Percentiles rank a stretch among this genome's conserved stretches.
phyloP scores from a whole-genome alignment of 139 green algal genomes.

The Auxenochlorella protothecoides region DNA sequence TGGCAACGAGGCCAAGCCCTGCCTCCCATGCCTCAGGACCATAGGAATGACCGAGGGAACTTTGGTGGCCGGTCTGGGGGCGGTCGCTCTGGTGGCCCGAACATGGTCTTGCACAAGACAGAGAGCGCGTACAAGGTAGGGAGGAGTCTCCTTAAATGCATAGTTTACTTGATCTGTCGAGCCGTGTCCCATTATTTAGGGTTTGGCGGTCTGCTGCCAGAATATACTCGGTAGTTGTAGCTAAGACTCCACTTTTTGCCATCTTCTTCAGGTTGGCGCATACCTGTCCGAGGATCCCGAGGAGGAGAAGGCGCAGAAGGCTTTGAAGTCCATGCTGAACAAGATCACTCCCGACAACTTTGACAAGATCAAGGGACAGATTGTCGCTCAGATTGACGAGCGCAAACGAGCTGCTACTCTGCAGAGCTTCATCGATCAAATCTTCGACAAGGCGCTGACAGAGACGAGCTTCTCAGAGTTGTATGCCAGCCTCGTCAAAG shows the following conservation, averaged over 20 bases:
- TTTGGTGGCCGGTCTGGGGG: conserved; percentile 22
- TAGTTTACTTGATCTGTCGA: too few species aligned
- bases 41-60: conserved; percentile 8
- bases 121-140: conserved; percentile 37
- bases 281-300: conserved; percentile 64
- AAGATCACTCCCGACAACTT: conserved; percentile 99
- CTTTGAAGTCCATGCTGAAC: conserved; percentile 90
- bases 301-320: conserved; percentile 84
- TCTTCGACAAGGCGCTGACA: conserved; percentile 97
- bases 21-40: conserved; percentile 26
- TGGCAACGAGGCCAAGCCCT: conserved; percentile 40
- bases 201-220: neutral
- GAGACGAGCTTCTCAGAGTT: conserved; percentile 91
- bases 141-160: too few species aligned
- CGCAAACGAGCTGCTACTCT: conserved; percentile 62
- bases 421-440: conserved; percentile 65
- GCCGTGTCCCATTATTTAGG: too few species aligned
- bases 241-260: neutral
- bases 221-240: neutral
- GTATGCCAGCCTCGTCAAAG: conserved; percentile 69
- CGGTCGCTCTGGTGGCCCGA: conserved; percentile 5
- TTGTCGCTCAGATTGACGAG: conserved; percentile 72
- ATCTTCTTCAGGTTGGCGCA: conserved; percentile 32
- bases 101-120: conserved; percentile 47
- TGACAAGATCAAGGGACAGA: conserved; percentile 68